Evolutionary conservation across 352 stramenopile species (phyloP), one percentile per base, ranked within the genome.

Genomic region (Phytophthora pluvialis): DNA sequence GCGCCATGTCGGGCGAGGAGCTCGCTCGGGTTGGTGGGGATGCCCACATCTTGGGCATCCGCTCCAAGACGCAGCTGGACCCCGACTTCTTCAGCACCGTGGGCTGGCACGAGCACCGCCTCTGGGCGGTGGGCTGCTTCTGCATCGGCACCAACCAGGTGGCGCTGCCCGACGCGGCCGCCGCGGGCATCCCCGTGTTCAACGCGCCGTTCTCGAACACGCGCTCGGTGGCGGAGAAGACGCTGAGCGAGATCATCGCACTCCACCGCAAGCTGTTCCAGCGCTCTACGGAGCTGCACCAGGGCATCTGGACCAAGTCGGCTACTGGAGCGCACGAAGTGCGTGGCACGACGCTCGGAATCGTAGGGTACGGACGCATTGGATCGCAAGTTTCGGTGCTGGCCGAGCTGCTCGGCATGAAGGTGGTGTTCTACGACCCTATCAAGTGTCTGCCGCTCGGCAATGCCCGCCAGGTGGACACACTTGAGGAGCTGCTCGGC

Each of bases 371-470:
- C 61, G 86, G 86, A 48, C 83, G 86, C 67, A 94, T 94, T 50
- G 86, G 86, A 29, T 94, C 86, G 32, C 86, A 94, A 59, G 76
- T 94, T 40, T 94, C 86, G 1, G 86, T 94, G 45, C 67, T 94
- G 21, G 86, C 86, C 0, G 86, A 94, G 64, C 66, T 94, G 28
- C 62, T 98, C 1, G 96, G 96, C 40, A 98, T 98, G 95, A 94
- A 97, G 43, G 89, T 96, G n/a, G 78, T 98, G 9, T 97, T 97
- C 60, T 98, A 96, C 72, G 93, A 98, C 72, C 93, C 93, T 0
- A 90, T 98, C 56, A 94, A 89, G 75, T 92, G 73, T 70, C 72
- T 86, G 52, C 93, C 75, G 12, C 73, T 87, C 6, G 84, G 73
- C 25, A 94, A 88, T 63, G 90, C 80, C 11, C 89, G 84, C 46